Evolutionary conservation across 495 filamentous ascomycete genomes (phyloP).

Genomic region (Ascobolus immersus): DNA sequence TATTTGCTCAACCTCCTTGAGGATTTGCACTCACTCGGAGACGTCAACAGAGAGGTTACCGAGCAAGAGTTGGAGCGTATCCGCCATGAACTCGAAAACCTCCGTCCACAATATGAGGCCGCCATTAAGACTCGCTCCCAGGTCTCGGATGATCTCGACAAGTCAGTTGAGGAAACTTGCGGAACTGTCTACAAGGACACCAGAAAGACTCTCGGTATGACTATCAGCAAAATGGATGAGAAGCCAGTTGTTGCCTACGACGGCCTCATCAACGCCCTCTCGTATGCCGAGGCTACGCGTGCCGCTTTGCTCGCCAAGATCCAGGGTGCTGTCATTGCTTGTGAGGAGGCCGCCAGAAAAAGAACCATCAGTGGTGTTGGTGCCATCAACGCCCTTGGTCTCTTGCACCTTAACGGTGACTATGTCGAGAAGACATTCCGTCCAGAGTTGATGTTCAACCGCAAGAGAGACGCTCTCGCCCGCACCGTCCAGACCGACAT

Average conservation of each 20-base stretch:
- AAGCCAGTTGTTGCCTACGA: slow-evolving; percentile 66
- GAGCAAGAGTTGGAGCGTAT: slow-evolving; percentile 69
- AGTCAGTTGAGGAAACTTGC: slow-evolving; percentile 59
- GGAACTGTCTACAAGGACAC: slow-evolving; percentile 64
- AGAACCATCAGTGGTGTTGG: slow-evolving; percentile 64
- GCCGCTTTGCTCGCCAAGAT: slow-evolving; percentile 75
- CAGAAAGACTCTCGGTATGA: slow-evolving; percentile 38
- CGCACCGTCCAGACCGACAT: slow-evolving; percentile 66
- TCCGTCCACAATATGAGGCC: slow-evolving; percentile 64
- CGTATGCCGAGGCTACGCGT: slow-evolving; percentile 84
- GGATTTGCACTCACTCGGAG: slow-evolving; percentile 57
- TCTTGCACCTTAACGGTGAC: slow-evolving; percentile 68
- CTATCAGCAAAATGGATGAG: slow-evolving; percentile 45
- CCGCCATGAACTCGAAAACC: slow-evolving; percentile 45
- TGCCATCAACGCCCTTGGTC: slow-evolving; percentile 61
- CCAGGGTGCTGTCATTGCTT: slow-evolving; percentile 43
- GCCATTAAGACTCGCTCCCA: slow-evolving; percentile 61
- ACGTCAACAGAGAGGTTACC: slow-evolving; percentile 68
- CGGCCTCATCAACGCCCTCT: slow-evolving; percentile 58
- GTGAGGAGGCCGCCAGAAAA: slow-evolving; percentile 59
- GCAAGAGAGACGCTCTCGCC: slow-evolving; percentile 51
- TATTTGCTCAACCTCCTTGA: slow-evolving; percentile 85
- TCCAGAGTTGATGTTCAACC: slow-evolving; percentile 74
- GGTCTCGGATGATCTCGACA: slow-evolving; percentile 55
- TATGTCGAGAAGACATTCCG: slow-evolving; percentile 67